Evolutionary conservation across 202 grass and related monocot genomes (phyloP).

Genomic region (Saccharum hybrid): DNA sequence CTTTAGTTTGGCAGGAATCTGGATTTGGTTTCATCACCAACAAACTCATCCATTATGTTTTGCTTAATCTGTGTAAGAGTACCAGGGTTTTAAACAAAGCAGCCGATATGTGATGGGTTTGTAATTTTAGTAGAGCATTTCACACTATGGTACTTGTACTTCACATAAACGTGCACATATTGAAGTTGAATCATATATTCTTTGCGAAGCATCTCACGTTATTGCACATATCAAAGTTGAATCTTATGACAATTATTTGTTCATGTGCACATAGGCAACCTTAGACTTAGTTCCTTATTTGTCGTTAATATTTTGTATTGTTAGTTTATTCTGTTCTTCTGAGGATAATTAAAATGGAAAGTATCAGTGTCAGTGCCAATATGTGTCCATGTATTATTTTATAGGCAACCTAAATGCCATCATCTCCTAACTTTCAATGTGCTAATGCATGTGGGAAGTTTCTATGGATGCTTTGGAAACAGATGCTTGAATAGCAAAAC

Average conservation of each 20-base stretch:
- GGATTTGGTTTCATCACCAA: not conserved
- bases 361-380: not conserved
- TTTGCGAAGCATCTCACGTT: not conserved
- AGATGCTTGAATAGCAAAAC: not conserved
- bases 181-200: not conserved
- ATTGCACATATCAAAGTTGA: not conserved
- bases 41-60: not conserved
- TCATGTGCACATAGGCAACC: not conserved
- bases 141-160: not conserved
- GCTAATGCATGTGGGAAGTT: not conserved
- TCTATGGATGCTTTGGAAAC: not conserved
- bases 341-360: too few relatives aligned
- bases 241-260: too few relatives aligned
- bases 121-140: not conserved
- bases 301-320: conserved; percentile 14
- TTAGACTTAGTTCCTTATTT: not conserved
- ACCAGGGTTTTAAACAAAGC: not conserved
- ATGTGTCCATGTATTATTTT: not conserved
- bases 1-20: not conserved
- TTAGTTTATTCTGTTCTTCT: not conserved
- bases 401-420: not conserved
- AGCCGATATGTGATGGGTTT: not conserved
- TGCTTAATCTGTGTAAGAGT: not conserved
- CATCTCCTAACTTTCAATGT: not conserved
- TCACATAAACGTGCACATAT: not conserved